A percentile compares a stretch with the other conserved stretches of the same genome.
Conservation (phyloP, 164 flowering plant genomes). For the Berberis thunbergii region DNA sequence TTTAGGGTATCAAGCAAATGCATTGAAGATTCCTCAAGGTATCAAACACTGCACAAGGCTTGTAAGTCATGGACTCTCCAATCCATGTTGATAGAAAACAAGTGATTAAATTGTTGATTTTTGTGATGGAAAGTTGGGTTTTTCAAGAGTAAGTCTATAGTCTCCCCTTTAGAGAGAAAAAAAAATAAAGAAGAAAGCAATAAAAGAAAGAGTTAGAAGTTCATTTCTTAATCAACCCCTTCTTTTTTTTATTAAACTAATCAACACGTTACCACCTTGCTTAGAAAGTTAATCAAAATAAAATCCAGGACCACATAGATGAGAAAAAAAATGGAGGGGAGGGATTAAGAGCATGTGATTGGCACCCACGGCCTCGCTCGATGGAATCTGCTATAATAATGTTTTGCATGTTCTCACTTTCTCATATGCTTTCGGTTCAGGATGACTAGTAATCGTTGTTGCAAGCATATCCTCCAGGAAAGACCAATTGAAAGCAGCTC, state of each 20-base stretch:
- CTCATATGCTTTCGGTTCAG: conserved; percentile 25
- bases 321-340: neutral
- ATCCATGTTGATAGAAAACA: neutral
- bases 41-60: conserved; percentile 6
- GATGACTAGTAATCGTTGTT: neutral
- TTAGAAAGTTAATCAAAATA: conserved; percentile 20
- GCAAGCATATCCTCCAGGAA: conserved; percentile 21
- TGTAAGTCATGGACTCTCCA: conserved; percentile 17
- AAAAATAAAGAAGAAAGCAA: conserved; percentile 7
- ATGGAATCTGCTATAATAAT: conserved; percentile 14
- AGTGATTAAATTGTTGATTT: conserved; percentile 13
- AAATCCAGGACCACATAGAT: conserved; percentile 42
- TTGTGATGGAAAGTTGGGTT: conserved; percentile 15
- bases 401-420: conserved; percentile 28
- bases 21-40: neutral
- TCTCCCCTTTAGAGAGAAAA: conserved; percentile 20
- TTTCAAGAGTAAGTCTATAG: conserved; percentile 17
- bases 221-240: conserved; percentile 29
- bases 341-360: conserved; percentile 39
- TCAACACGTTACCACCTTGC: conserved; percentile 28
- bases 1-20: neutral
- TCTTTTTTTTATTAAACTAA: conserved; percentile 22
- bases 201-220: conserved; percentile 2
- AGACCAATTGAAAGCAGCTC: conserved; percentile 20
- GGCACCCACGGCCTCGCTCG: conserved; percentile 21